These are phyloP conservation scores for Neofusicoccum umdonicola DNA, from an alignment of 2,329 filamentous ascomycete genomes.

Conservation along the genomic window DNA sequence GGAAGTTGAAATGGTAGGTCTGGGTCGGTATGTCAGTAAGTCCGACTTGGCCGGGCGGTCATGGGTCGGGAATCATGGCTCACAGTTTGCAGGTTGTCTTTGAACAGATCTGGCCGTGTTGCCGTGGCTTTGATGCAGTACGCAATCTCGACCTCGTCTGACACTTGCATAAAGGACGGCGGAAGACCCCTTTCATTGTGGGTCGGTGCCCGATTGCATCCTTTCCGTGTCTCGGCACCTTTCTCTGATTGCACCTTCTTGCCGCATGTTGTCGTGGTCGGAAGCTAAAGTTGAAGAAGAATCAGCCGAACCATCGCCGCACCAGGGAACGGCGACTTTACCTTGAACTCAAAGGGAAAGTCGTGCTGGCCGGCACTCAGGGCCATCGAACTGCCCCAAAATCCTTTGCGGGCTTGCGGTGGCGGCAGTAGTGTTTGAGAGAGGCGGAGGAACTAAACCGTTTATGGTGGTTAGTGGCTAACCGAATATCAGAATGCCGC, in stretches of 20 bases:
- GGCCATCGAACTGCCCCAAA: background rate
- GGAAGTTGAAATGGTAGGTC: slow-evolving; percentile 3
- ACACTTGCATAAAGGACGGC: background rate
- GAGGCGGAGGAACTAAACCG: background rate
- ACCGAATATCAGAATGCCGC: background rate
- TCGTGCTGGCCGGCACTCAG: background rate
- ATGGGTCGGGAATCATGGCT: background rate
- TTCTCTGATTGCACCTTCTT: background rate
- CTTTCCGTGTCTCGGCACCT: background rate
- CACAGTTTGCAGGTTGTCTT: slow-evolving; percentile 4
- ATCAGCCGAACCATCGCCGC: background rate
- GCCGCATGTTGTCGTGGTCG: background rate
- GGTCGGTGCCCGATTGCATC: background rate
- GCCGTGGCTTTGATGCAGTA: slow-evolving; percentile 4
- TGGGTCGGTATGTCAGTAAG: background rate
- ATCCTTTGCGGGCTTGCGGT: background rate
- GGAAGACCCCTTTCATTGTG: background rate
- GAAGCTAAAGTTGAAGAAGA: background rate
- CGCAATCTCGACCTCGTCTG: background rate
- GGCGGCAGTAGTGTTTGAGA: background rate
- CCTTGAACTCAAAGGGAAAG: background rate
- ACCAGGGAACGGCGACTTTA: background rate
- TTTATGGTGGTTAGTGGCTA: background rate
- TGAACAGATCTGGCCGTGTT: background rate
- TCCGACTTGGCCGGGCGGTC: no score